phyloP scores from a whole-genome alignment of 768 basidiomycete genomes.

The Boletus sensibilis region DNA sequence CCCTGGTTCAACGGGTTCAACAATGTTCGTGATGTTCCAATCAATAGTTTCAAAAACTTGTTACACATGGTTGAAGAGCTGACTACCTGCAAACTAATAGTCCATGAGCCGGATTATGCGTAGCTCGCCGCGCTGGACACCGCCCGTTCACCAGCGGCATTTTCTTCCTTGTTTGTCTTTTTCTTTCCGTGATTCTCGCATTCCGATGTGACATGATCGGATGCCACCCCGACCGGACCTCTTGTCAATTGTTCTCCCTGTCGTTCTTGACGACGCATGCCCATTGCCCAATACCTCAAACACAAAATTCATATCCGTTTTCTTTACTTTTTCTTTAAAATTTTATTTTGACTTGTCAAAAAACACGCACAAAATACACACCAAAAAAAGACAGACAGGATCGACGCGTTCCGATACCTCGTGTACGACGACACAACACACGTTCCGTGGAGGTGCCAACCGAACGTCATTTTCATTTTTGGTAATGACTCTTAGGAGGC shows the following conservation, averaged over 20 bases:
- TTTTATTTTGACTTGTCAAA: not conserved
- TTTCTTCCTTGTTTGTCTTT: constrained; percentile 1
- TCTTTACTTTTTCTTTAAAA: not conserved
- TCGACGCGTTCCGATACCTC: not conserved
- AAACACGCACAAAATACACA: not conserved
- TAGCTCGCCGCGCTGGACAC: not conserved
- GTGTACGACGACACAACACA: not conserved
- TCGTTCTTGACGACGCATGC: constrained; percentile 4
- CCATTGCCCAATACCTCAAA: not conserved
- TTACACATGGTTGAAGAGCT: not conserved
- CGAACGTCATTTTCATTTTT: not conserved
- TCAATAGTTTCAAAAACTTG: not conserved
- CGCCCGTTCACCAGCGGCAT: not conserved
- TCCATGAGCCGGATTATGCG: not conserved
- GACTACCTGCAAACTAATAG: too few species aligned
- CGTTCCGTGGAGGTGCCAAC: not conserved
- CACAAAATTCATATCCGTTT: not conserved
- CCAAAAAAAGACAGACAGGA: not conserved
- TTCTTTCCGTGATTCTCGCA: constrained; percentile 5
- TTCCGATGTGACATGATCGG: constrained; percentile 1
- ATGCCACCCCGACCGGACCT: constrained; percentile 4
- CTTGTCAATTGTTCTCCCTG: not conserved
- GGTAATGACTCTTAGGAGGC: not conserved
- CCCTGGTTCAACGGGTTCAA: not conserved
- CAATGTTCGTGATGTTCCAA: not conserved